Conservation (phyloP, 1,139 yeast genomes). For the Ogataea hybrid region DNA sequence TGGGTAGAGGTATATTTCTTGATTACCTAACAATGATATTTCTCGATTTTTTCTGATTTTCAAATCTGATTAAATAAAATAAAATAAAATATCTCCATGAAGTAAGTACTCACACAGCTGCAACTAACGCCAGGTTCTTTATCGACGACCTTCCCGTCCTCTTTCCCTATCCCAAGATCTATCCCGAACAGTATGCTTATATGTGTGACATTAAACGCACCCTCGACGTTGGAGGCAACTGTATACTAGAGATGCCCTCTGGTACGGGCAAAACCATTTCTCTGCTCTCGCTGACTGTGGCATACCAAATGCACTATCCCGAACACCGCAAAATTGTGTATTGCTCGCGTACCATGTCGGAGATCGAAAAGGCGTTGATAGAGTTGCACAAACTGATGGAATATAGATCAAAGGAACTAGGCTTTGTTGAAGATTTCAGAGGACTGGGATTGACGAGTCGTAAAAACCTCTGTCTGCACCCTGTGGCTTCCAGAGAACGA, state of each 20-base stretch:
- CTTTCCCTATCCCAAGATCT: constrained; percentile 96
- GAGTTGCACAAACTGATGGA: constrained; percentile 89
- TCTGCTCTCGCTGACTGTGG: constrained; percentile 82
- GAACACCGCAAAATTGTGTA: constrained; percentile 92
- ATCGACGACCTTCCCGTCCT: constrained; percentile 94
- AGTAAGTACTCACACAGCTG: constrained; percentile 10
- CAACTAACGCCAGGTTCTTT: constrained; percentile 52
- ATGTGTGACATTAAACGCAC: constrained; percentile 96
- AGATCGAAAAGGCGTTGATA: constrained; percentile 95
- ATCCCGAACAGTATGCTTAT: constrained; percentile 97
- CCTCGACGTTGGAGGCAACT: constrained; percentile 95
- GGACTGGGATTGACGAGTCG: constrained; percentile 94
- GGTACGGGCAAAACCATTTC: constrained; percentile 98
- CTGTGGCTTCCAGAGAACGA: constrained; percentile 80
- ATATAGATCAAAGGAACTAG: constrained; percentile 76
- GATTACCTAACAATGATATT: too few relatives aligned
- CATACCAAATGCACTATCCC: constrained; percentile 94
- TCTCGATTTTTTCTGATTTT: too few relatives aligned
- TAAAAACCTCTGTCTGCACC: constrained; percentile 90
- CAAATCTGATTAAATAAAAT: too few relatives aligned
- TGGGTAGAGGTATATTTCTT: too few relatives aligned
- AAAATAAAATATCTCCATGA: constrained; percentile 7
- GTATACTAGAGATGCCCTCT: constrained; percentile 99
- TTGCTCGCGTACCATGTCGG: constrained; percentile 99
- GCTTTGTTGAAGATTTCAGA: constrained; percentile 81